phyloP scores from a whole-genome alignment of 129 eudicot species.

The Erigeron canadensis region DNA sequence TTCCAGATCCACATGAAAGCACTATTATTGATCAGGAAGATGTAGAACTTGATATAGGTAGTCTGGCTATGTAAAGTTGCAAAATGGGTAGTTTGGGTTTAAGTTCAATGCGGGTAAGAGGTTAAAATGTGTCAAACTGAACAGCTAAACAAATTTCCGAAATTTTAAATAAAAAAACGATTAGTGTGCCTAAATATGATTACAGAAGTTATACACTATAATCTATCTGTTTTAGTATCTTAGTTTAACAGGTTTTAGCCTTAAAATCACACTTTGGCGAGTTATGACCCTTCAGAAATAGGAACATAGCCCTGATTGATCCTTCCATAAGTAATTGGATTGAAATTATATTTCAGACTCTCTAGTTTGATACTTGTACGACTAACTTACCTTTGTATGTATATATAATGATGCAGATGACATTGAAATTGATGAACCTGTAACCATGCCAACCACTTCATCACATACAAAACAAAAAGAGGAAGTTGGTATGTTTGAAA shows the following conservation, averaged over 20 bases:
- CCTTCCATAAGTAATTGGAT: too few relatives aligned
- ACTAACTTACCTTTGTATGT: neutral
- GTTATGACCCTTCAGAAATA: too few relatives aligned
- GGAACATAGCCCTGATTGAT: too few relatives aligned
- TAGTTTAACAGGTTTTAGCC: neutral
- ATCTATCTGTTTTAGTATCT: neutral
- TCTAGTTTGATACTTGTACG: conserved; percentile 6
- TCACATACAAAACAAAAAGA: conserved; percentile 47
- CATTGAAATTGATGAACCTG: conserved; percentile 82
- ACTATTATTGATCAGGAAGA: conserved; percentile 36
- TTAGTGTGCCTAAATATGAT: neutral
- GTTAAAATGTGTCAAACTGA: too few relatives aligned
- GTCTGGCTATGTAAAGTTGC: neutral
- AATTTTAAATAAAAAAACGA: too few relatives aligned
- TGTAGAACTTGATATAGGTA: conserved; percentile 77
- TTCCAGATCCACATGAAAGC: conserved; percentile 50
- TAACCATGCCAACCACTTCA: conserved; percentile 56
- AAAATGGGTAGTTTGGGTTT: too few relatives aligned
- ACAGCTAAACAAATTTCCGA: too few relatives aligned
- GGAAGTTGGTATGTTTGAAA: conserved; percentile 32
- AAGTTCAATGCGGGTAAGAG: too few relatives aligned
- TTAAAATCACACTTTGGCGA: neutral
- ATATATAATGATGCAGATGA: conserved; percentile 58
- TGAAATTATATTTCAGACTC: too few relatives aligned
- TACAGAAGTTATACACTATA: neutral